Evolutionary conservation across 192 early-diverging fungal genomes (phyloP).

Genomic region (Coemansia sp.): DNA sequence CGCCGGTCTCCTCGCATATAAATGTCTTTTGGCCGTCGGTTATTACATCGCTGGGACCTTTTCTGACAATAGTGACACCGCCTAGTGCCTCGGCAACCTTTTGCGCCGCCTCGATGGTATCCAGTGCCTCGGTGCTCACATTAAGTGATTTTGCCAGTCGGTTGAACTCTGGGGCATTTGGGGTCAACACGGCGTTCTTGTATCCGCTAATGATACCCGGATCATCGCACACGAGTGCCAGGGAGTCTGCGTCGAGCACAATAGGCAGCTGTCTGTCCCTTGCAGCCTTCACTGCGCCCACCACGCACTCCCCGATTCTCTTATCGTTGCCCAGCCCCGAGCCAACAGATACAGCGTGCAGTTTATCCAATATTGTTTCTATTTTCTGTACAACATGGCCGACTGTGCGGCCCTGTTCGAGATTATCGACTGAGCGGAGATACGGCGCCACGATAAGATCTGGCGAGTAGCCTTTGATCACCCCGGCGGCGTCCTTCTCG

Average conservation of each 20-base stretch:
- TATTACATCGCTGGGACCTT: slow-evolving; percentile 74
- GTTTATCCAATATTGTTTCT: slow-evolving; percentile 58
- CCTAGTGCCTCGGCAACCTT: slow-evolving; percentile 65
- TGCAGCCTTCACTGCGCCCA: slow-evolving; percentile 66
- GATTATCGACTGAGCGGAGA: slow-evolving; percentile 51
- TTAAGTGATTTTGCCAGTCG: slow-evolving; percentile 62
- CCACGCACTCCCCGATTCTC: slow-evolving; percentile 63
- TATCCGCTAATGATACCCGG: slow-evolving; percentile 75
- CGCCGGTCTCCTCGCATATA: slow-evolving; percentile 62
- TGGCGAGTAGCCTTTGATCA: slow-evolving; percentile 80
- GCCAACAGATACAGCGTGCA: slow-evolving; percentile 87
- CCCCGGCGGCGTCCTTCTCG: slow-evolving; percentile 68
- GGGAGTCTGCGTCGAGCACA: slow-evolving; percentile 93
- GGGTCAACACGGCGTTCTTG: slow-evolving; percentile 73
- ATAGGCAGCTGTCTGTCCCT: slow-evolving; percentile 61
- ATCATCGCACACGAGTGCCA: slow-evolving; percentile 69
- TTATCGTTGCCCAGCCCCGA: slow-evolving; percentile 85
- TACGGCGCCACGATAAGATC: slow-evolving; percentile 95
- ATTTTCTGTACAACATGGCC: slow-evolving; percentile 32
- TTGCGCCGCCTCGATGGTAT: slow-evolving; percentile 37
- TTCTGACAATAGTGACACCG: slow-evolving; percentile 76
- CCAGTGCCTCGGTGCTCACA: slow-evolving; percentile 37
- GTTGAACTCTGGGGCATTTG: slow-evolving; percentile 83
- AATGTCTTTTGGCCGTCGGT: slow-evolving; percentile 68
- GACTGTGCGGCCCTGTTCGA: background rate